Evolutionary conservation across 495 filamentous ascomycete species (phyloP), one percentile per base, ranked within the genome.

Genomic region (Polyplosphaeria fusca): DNA sequence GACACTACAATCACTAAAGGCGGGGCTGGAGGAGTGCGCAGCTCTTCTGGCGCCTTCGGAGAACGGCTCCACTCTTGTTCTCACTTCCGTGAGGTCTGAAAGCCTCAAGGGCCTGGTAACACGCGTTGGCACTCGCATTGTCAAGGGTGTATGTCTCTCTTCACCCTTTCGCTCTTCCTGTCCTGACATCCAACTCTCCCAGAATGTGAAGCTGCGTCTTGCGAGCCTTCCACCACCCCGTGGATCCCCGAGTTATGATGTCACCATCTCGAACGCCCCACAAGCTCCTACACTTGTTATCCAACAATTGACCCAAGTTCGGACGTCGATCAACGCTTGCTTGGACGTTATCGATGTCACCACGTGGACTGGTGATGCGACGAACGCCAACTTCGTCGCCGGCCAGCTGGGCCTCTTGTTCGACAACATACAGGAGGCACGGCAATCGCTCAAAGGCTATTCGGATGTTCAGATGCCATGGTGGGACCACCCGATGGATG

Each of bases 41-140:
- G 80, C 82, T 22, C 80, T 97, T 7, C 81, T 98, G 28, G 82
- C 88, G 9, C 89, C 92, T 2, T 75, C 84, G 55, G 88, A 95
- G 61, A 84, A 86, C 1, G 87, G 87, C 12, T 88, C 83, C 49
- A 98, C 91, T 3, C 82, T 98, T 43, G 91, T 88, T 5, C 76
- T 97, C 24, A 91, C 87, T 48, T 93, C 90, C n/a, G 74, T 86
- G 30, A 81, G 94, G 16, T 89, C 86, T 42, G 93, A 98, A 74
- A 82, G 79, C 57, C 83, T 97, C 28, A 98, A 98, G 68, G 93
- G 93, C 3, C 86, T 88, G 69, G 80, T 96, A 46, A 96, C 91
- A 0, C 81, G 80, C 42, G 69, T 79, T 9, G 72, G 72, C n/a
- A 69, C 72, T 18, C 58, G 70, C 20, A 66, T 74, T 45, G 69